A percentile compares a stretch with the other conserved stretches of the same genome.
These are phyloP conservation scores for Paraphoma chrysanthemicola DNA, from an alignment of 2,329 filamentous ascomycete species.

Conservation along the genomic window DNA sequence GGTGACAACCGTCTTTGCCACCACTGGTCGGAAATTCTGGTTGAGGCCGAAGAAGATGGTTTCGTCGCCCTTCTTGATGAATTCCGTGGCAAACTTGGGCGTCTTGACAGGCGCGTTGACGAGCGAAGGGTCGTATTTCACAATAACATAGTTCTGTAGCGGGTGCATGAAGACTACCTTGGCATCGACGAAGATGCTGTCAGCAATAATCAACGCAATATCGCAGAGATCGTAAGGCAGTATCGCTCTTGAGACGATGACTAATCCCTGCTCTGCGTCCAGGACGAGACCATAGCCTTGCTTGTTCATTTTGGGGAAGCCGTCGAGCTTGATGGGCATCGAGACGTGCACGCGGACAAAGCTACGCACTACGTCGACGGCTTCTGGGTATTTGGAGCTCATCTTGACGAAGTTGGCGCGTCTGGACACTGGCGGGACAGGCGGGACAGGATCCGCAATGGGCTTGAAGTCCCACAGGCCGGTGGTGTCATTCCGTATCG, in stretches of 20 bases:
- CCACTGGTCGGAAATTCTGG: constrained; percentile 89
- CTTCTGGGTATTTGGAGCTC: constrained; percentile 84
- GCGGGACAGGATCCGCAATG: constrained; percentile 79
- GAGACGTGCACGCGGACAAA: constrained; percentile 93
- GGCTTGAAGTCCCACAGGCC: constrained; percentile 96
- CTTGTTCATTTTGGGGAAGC: constrained; percentile 93
- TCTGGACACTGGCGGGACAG: constrained; percentile 72
- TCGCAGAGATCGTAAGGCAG: constrained; percentile 97
- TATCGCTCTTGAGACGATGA: constrained; percentile 91
- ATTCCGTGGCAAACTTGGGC: constrained; percentile 79
- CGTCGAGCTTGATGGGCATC: constrained; percentile 95
- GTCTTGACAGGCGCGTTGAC: constrained; percentile 94
- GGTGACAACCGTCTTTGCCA: constrained; percentile 92
- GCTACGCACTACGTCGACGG: constrained; percentile 91
- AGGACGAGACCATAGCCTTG: constrained; percentile 97
- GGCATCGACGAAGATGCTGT: constrained; percentile 92
- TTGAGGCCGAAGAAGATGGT: constrained; percentile 99
- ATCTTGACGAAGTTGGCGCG: constrained; percentile 92
- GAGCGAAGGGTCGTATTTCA: constrained; percentile 91
- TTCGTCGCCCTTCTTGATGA: constrained; percentile 89
- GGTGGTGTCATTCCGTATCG: constrained; percentile 85
- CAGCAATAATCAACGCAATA: constrained; percentile 93
- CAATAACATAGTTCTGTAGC: constrained; percentile 93
- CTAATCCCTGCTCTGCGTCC: constrained; percentile 93
- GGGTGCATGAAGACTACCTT: constrained; percentile 97